Base-by-base conservation (phyloP, 164 flowering plant genomes). In the Tetrastigma voinierianum region DNA sequence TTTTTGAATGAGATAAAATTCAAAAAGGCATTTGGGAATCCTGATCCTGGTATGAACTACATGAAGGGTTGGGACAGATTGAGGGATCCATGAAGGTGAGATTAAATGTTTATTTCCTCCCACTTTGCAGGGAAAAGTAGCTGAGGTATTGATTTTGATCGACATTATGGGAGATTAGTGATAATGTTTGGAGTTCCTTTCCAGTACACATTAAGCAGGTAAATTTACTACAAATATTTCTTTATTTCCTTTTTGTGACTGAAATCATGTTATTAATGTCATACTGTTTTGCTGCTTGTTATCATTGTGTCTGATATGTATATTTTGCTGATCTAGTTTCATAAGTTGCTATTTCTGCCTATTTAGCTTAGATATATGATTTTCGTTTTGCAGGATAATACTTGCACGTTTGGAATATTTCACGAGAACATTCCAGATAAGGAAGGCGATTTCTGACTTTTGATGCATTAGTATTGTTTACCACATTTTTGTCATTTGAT, bases 61-160 rank as follows among this genome's bases (percentile, higher is more conserved):
- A 4, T 32, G 6, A 32, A 32, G 7, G 40, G 40, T 3, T 32
- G 40, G 40, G n/a, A 7, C 0, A 3, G 40, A 32, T 32, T 32
- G 40, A 53, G 23, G 56, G 56, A n/a, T 19, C 19, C 2, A 3
- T 17, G 2, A 15, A 56, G 13, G 23, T 56, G 59, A 21, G 32
- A 19, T 56, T 56, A 16, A 12, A 56, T 21, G 2, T 66, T 32
- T 32, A 32, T 32, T 51, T 66, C 47, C 51, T 43, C 51, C 43
- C 51, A 19, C 25, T 73, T 68, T 82, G 80, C 86, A 93, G 99
- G 87, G 99, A 59, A 96, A 96, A 78, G 99, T 96, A 40, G 98
- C 99, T 9, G 99, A 96, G 99, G 99, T 56, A 96, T 96, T 72
- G 99, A 96, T 76, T 96, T 96, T 87, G 99, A 96, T 82, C 80